These are phyloP conservation scores for Striga hermonthica DNA, from an alignment of 305 asterid species.

Conservation along the genomic window DNA sequence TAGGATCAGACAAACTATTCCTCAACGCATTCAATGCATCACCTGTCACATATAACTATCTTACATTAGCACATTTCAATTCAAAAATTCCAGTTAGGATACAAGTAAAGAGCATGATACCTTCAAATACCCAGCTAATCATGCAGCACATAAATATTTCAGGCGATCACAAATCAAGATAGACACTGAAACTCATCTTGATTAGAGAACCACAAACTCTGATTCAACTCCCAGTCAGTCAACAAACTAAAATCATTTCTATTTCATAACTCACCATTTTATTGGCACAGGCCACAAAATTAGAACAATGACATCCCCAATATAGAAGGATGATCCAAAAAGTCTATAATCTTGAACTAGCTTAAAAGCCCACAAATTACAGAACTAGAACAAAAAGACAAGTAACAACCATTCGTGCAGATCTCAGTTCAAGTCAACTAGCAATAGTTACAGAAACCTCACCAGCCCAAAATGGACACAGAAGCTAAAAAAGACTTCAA, in stretches of 20 bases:
- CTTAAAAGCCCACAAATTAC: constrained; percentile 8
- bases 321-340: not conserved
- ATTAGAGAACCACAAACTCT: not conserved
- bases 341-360: not conserved
- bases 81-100: constrained; percentile 13
- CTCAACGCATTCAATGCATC: constrained; percentile 80
- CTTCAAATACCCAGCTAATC: constrained; percentile 16
- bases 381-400: not conserved
- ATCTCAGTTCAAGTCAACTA: constrained; percentile 35
- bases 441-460: constrained; percentile 28
- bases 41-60: constrained; percentile 45
- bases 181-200: not conserved
- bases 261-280: constrained; percentile 4
- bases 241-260: not conserved
- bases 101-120: not conserved
- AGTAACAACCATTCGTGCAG: constrained; percentile 16
- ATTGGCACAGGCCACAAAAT: constrained; percentile 8
- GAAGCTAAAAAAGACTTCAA: not conserved
- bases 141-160: not conserved
- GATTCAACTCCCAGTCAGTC: not conserved
- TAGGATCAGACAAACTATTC: constrained; percentile 77
- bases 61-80: constrained; percentile 14
- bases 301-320: constrained; percentile 10
- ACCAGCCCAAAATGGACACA: constrained; percentile 21
- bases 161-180: not conserved